Evolutionary conservation across 2,329 filamentous ascomycete species (phyloP), one percentile per base, ranked within the genome.

Genomic region (Phoma herbarum): DNA sequence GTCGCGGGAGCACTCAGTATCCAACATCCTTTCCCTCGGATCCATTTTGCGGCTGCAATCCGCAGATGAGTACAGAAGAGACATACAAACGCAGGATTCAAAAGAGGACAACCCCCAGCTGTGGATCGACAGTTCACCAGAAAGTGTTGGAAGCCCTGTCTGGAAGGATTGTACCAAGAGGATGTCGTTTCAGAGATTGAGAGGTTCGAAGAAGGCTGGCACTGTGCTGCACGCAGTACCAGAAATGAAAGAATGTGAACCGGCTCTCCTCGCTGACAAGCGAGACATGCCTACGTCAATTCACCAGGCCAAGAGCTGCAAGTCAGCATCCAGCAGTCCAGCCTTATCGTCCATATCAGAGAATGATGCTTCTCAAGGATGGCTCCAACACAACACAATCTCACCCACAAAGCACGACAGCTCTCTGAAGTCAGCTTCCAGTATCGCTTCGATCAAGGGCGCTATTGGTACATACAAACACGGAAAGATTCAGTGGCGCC

Each of bases 391-490:
- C 59, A 61, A 60, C 39, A 62, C 65, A 22, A 54, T 52, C 26
- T 58, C 64, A 12, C 60, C 65, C 26, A 58, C 48, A 54, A 57
- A 55, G 47, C 62, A 63, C 29, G 50, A 55, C 16, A 43, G 44
- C 42, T 70, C 63, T 60, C 74, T 65, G 26, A 71, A 72, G 51
- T 71, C 66, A 26, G 64, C 67, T 33, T 56, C 64, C 12, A 63
- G 54, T 49, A 65, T 61, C 47, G 54, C 65, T 29, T 67, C 69
- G 18, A 56, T 70, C n/a, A 69, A 64, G 31, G 61, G 64, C 35
- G 76, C 67, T n/a, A 78, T 82, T 59, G 80, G 80, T 6, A 70
- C 78, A 4, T 83, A 80, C 75, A 78, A 76, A 49, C 70, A 82
- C 63, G 81, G 80, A 5, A 74, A 75, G 33, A 75, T 78, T 26